Conservation (phyloP, 345 rosid genomes). For the Kandelia obovata region DNA sequence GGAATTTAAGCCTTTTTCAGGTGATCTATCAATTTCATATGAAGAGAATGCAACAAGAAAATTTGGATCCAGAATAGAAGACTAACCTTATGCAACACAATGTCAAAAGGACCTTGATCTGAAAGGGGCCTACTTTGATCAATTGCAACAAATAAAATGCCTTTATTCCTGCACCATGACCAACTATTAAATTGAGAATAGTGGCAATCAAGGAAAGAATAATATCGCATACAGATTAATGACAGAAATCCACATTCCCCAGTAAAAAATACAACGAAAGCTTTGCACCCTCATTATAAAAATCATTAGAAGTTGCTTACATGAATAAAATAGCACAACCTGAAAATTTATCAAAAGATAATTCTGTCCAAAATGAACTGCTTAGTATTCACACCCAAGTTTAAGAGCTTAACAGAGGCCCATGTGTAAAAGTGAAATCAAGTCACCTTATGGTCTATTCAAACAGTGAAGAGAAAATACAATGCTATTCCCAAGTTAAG, state of each 20-base stretch:
- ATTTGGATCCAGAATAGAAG: background rate
- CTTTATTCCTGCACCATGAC: slow-evolving; percentile 25
- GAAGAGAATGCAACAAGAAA: background rate
- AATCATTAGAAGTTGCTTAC: too few relatives aligned
- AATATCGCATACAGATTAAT: background rate
- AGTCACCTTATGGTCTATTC: too few relatives aligned
- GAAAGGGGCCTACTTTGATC: slow-evolving; percentile 65
- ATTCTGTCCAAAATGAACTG: too few relatives aligned
- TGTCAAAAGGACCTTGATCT: slow-evolving; percentile 81
- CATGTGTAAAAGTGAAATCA: too few relatives aligned
- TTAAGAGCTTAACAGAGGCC: too few relatives aligned
- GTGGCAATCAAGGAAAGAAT: background rate
- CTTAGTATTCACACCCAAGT: too few relatives aligned
- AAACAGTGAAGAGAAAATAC: too few relatives aligned
- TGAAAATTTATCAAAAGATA: too few relatives aligned
- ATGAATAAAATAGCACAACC: too few relatives aligned
- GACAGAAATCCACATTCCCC: too few relatives aligned
- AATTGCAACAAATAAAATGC: slow-evolving; percentile 71
- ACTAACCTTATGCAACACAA: slow-evolving; percentile 70
- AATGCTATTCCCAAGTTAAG: background rate
- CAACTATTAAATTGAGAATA: background rate
- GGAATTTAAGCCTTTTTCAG: background rate
- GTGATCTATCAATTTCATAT: background rate
- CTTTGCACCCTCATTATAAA: too few relatives aligned
- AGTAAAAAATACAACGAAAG: too few relatives aligned